phyloP scores from a whole-genome alignment of 805 yeast species.

The Nakazawaea anatomiae region DNA sequence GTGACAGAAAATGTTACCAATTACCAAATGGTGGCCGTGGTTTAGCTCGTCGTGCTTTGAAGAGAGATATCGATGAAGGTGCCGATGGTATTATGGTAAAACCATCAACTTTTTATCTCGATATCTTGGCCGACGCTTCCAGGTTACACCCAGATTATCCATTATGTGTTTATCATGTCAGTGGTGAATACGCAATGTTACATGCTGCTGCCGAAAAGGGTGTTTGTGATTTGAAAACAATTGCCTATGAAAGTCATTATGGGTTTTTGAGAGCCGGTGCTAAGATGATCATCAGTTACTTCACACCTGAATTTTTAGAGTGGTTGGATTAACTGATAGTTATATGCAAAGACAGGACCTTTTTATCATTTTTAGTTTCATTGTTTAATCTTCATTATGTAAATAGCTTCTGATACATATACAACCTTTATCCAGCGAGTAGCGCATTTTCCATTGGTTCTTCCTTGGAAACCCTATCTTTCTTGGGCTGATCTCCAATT shows the following conservation, averaged over 20 bases:
- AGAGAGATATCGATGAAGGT: constrained; percentile 85
- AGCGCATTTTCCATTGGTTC: constrained; percentile 14
- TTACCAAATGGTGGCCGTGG: constrained; percentile 92
- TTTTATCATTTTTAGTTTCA: no score
- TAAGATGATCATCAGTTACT: constrained; percentile 80
- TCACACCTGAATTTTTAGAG: constrained; percentile 92
- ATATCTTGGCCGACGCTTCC: constrained; percentile 83
- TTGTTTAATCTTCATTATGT: no score
- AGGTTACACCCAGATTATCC: constrained; percentile 80
- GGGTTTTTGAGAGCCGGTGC: constrained; percentile 97
- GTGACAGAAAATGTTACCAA: constrained; percentile 91
- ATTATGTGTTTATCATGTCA: constrained; percentile 90
- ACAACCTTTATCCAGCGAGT: constrained; percentile 12
- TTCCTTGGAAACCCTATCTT: constrained; percentile 14
- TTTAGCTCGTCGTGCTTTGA: constrained; percentile 84
- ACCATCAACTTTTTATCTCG: constrained; percentile 93
- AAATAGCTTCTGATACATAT: no score
- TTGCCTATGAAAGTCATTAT: constrained; percentile 81
- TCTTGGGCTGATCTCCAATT: constrained; percentile 16
- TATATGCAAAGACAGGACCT: no score
- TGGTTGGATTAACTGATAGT: constrained; percentile 52
- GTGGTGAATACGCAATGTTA: constrained; percentile 96
- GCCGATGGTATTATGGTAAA: constrained; percentile 94
- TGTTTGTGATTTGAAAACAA: constrained; percentile 72
- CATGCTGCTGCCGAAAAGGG: constrained; percentile 98